Percentiles rank a stretch among this genome's conserved stretches.
Evolutionary conservation across 2,329 filamentous ascomycete genomes (phyloP).

Genomic region (Colletotrichum sp.): DNA sequence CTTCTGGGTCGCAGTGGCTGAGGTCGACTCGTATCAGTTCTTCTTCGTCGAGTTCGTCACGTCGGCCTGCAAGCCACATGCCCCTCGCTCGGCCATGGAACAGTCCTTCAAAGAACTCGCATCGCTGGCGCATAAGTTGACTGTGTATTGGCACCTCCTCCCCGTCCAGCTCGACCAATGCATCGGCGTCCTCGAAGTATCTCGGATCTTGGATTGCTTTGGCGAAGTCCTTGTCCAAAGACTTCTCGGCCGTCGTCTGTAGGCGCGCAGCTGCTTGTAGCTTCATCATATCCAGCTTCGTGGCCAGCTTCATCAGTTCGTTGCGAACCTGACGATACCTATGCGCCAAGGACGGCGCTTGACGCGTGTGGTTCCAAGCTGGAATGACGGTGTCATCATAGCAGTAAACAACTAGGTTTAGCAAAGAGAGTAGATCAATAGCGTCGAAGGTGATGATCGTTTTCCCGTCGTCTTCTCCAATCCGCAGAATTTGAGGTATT

Average conservation of each 20-base stretch:
- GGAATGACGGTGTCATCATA: slow-evolving; percentile 84
- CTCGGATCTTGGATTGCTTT: slow-evolving; percentile 69
- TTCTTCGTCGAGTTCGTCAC: slow-evolving; percentile 43
- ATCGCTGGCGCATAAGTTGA: slow-evolving; percentile 78
- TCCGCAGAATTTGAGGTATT: slow-evolving; percentile 64
- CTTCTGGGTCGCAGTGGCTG: slow-evolving; percentile 74
- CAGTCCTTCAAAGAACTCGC: slow-evolving; percentile 89
- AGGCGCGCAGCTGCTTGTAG: slow-evolving; percentile 80
- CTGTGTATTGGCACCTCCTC: slow-evolving; percentile 79
- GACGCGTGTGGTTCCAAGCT: slow-evolving; percentile 82
- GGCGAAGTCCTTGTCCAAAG: slow-evolving; percentile 73
- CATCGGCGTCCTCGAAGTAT: slow-evolving; percentile 83
- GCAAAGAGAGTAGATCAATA: slow-evolving; percentile 77
- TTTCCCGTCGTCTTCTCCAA: slow-evolving; percentile 57
- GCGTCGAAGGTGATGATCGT: slow-evolving; percentile 68
- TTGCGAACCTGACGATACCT: slow-evolving; percentile 80
- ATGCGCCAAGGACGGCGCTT: slow-evolving; percentile 68
- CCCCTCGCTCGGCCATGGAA: slow-evolving; percentile 89
- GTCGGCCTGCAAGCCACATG: slow-evolving; percentile 79
- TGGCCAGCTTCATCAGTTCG: slow-evolving; percentile 88
- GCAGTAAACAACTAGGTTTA: slow-evolving; percentile 80
- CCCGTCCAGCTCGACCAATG: slow-evolving; percentile 78
- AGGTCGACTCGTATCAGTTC: slow-evolving; percentile 75
- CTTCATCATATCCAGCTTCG: slow-evolving; percentile 70
- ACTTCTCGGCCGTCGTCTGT: slow-evolving; percentile 69